phyloP scores from a whole-genome alignment of 345 rosid genomes.

The Alliaria petiolata region DNA sequence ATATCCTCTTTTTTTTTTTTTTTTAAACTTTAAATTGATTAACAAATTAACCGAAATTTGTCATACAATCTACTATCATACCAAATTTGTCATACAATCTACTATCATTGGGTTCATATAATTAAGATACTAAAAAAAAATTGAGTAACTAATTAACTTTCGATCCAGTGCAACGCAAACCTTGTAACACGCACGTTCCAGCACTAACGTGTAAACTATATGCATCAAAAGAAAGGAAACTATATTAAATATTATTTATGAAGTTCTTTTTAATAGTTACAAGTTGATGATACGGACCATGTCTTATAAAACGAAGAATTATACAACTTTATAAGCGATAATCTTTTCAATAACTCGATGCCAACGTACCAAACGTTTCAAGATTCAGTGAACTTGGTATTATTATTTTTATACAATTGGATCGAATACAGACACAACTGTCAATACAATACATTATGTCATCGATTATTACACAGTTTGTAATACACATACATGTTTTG shows the following conservation, averaged over 20 bases:
- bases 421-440: constrained; percentile 11
- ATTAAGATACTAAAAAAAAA: neutral
- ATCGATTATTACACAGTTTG: too few species aligned
- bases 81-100: too few species aligned
- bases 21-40: neutral
- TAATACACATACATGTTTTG: neutral
- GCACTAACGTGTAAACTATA: neutral
- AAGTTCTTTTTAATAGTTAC: neutral
- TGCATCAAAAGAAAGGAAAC: neutral
- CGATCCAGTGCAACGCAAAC: constrained; percentile 18
- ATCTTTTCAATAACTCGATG: constrained; percentile 11
- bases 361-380: constrained; percentile 25
- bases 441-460: constrained; percentile 3
- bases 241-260: neutral
- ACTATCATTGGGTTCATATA: neutral
- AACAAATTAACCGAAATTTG: neutral
- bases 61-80: too few species aligned
- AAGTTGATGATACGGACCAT: constrained; percentile 28
- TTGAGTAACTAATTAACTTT: neutral
- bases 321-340: constrained; percentile 28
- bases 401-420: constrained; percentile 6
- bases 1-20: too few species aligned
- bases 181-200: constrained; percentile 4
- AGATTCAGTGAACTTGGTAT: constrained; percentile 24
- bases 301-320: constrained; percentile 20